Evolutionary conservation across 1,284 basidiomycete species (phyloP), one percentile per base, ranked within the genome.

Genomic region (Tetrapyrgos nigripes): DNA sequence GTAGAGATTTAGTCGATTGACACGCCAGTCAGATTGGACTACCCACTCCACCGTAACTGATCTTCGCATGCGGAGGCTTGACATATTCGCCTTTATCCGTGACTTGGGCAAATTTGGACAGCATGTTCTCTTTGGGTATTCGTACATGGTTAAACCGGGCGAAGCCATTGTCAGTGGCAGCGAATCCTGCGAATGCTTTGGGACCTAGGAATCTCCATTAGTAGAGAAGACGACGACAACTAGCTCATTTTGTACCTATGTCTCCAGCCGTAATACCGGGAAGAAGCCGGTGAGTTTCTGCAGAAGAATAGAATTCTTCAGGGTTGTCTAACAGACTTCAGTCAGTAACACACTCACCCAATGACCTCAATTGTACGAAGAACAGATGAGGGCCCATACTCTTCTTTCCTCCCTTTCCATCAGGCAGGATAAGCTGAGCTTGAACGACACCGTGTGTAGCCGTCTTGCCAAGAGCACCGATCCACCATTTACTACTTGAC

Each of bases 401-500:
- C 17, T 40, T 40, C 37, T 17, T 9, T 5, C 17, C 17, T 17
- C 37, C 4, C 67, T 83, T 82, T 23, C 85, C 88, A 5, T 73
- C 79, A 0, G 87, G 82, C 10, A 93, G 76, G 56, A 92, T 83
- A 11, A 94, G 76, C 61, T 89, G 86, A 1, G 92, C 92, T 67
- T 93, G 91, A 0, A 94, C 85, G 17, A 92, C 83, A 10, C 89
- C 91, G 70, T 93, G 91, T 0, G 91, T 93, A 0, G 90, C 84
- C 0, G 88, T 88, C 71, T 86, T 85, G 1, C 88, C 92, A 8
- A 91, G 74, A 0, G 78, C 86, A 14, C 87, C 92, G 59, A 91
- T 83, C 92, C 92, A 94, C 92, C 92, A 94, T 70, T 94, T 94
- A 55, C 82, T 86, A 53, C 88, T 88, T 1, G 90, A 92, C 47